Evolutionary conservation across 805 yeast genomes (phyloP).

Genomic region (Zygosaccharomyces kombuchaensis): DNA sequence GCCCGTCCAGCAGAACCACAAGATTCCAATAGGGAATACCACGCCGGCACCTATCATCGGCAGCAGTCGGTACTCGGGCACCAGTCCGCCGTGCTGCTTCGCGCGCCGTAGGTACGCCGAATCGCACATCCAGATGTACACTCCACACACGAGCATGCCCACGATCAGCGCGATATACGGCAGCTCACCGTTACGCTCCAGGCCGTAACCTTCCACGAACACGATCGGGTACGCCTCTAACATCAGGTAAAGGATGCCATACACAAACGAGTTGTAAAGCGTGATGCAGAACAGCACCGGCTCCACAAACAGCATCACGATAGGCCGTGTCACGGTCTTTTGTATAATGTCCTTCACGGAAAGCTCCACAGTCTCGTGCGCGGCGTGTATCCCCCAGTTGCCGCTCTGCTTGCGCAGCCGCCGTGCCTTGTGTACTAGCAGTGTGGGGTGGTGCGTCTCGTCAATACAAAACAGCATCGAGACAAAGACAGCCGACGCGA

Average conservation of each 20-base stretch:
- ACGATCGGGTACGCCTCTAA: conserved; percentile 74
- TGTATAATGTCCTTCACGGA: conserved; percentile 54
- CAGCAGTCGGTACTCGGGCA: conserved; percentile 77
- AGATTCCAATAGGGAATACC: conserved; percentile 68
- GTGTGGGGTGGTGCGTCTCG: conserved; percentile 71
- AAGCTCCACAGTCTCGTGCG: conserved; percentile 61
- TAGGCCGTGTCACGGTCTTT: conserved; percentile 64
- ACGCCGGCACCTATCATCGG: conserved; percentile 72
- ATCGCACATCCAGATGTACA: conserved; percentile 50
- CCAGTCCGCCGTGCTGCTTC: conserved; percentile 49
- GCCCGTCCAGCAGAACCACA: conserved; percentile 91
- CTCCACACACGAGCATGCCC: conserved; percentile 62
- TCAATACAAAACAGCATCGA: conserved; percentile 41
- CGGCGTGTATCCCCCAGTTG: conserved; percentile 79
- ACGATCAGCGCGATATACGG: conserved; percentile 75
- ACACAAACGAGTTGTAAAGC: conserved; percentile 70
- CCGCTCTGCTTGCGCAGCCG: conserved; percentile 62
- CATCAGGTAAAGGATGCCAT: conserved; percentile 71
- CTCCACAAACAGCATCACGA: conserved; percentile 61
- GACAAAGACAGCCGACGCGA: conserved; percentile 41
- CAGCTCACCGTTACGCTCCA: conserved; percentile 48
- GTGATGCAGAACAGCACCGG: conserved; percentile 69
- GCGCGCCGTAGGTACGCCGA: conserved; percentile 46
- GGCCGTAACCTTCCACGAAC: conserved; percentile 58
- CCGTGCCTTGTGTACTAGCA: conserved; percentile 59